Base-by-base conservation (phyloP, 768 basidiomycete genomes). In the Boletus reticulatus region DNA sequence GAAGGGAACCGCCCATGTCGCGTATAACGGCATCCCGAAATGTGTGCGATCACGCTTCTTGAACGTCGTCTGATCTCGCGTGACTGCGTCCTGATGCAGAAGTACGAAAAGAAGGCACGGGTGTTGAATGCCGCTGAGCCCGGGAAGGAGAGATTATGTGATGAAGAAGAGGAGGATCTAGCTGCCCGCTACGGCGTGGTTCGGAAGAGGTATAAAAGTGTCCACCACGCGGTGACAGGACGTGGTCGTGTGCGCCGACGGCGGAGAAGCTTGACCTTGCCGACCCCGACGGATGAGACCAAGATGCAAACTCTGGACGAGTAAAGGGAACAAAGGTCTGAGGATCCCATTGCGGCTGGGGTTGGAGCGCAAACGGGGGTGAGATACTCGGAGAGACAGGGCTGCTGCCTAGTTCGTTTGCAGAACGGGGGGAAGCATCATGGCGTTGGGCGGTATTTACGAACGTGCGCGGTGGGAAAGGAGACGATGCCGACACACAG, bases 331-430 rank as follows among this genome's bases (percentile, higher is more conserved):
- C 54, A 64, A 78, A 79, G 0, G 75, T 63, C 4, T 73, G 67
- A 41, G 71, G 74, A 53, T 85, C 81, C 86, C 87, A 88, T 49
- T 82, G 85, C 1, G 86, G 87, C 50, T 72, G 73, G 3, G 87
- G 88, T 65, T 88, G 84, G 4, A 89, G 72, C 11, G 84, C 81
- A 63, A 83, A 87, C 3, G 87, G 88, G 16, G 86, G 78, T 0
- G 79, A 73, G 38, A 80, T 67, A 50, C 53, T 59, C 19, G 57
- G 58, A 19, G 34, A 42, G 20, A 41, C 22, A 27, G 62, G 38
- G 12, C 49, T 61, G 43, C 52, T 64, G 37, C 46, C 39, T 31
- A 45, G 57, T n/a, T 64, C 62, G 34, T 53, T 44, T 14, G 63
- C 6, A 11, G 61, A 55, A 46, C 59, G 68, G 29, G 61, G 29